Conservation (phyloP, 805 yeast genomes). For the Martiniozyma abietophila region DNA sequence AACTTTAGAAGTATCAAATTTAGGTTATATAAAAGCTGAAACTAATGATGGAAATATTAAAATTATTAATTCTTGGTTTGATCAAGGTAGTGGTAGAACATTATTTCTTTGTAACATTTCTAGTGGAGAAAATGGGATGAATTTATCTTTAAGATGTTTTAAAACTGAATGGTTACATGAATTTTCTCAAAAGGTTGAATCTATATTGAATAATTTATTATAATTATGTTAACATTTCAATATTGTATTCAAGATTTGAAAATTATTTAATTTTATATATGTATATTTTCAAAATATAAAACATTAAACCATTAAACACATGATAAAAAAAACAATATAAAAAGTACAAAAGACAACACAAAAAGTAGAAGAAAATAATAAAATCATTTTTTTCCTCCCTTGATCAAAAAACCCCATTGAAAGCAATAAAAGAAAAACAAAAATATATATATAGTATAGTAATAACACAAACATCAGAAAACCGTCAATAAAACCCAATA, state of each 20-base stretch:
- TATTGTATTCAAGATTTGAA: too few relatives aligned
- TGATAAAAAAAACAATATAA: too few relatives aligned
- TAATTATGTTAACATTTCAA: too few relatives aligned
- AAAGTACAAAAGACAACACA: neutral
- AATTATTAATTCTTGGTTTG: constrained; percentile 2
- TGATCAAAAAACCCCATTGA: neutral
- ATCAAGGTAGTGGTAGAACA: constrained; percentile 1
- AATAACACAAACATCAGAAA: neutral
- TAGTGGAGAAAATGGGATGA: neutral
- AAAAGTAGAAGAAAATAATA: neutral
- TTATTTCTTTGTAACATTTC: constrained; percentile 2
- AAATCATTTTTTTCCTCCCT: neutral
- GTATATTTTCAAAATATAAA: too few relatives aligned
- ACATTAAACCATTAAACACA: too few relatives aligned
- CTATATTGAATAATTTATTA: too few relatives aligned
- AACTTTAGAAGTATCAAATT: constrained; percentile 10
- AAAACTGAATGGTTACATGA: neutral
- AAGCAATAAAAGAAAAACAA: too few relatives aligned
- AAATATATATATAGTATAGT: too few relatives aligned
- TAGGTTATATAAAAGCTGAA: constrained; percentile 3
- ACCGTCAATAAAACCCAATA: neutral
- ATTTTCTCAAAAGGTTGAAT: neutral
- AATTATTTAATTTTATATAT: too few relatives aligned
- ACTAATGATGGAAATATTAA: neutral
- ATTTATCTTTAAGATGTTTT: constrained; percentile 1